Conservation (phyloP, 768 basidiomycete genomes). For the Mycena albidolilacea region DNA sequence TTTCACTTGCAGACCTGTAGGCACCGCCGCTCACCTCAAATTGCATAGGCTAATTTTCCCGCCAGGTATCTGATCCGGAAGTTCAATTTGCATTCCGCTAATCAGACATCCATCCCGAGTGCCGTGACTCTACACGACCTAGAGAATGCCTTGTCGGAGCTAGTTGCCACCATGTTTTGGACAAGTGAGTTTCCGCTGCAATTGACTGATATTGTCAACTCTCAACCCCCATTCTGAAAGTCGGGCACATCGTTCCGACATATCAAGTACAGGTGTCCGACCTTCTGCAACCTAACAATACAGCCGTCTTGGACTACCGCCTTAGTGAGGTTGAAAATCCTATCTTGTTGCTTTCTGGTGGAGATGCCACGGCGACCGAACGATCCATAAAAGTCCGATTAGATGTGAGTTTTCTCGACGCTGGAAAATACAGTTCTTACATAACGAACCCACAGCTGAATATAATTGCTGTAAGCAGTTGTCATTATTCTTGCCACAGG, state of each 20-base stretch:
- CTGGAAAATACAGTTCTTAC: background rate
- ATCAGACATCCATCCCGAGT: background rate
- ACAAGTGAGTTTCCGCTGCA: background rate
- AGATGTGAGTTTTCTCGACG: background rate
- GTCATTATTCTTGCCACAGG: too few species aligned
- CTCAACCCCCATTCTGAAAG: background rate
- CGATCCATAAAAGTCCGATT: background rate
- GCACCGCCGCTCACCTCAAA: background rate
- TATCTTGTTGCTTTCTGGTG: background rate
- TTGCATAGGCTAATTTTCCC: background rate
- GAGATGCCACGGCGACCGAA: background rate
- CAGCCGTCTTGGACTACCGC: background rate
- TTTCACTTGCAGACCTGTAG: background rate
- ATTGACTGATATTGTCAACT: background rate
- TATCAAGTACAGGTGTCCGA: background rate
- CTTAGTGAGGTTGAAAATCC: background rate
- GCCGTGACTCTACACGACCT: background rate
- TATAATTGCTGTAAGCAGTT: background rate
- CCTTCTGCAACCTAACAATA: too few species aligned
- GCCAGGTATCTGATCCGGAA: conserved; percentile 1
- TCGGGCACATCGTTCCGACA: background rate
- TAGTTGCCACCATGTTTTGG: background rate
- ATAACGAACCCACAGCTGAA: background rate
- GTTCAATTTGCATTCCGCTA: background rate
- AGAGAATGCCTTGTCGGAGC: background rate